Base-by-base conservation (phyloP, 1,284 basidiomycete genomes). In the Rhodotorula mucilaginosa region DNA sequence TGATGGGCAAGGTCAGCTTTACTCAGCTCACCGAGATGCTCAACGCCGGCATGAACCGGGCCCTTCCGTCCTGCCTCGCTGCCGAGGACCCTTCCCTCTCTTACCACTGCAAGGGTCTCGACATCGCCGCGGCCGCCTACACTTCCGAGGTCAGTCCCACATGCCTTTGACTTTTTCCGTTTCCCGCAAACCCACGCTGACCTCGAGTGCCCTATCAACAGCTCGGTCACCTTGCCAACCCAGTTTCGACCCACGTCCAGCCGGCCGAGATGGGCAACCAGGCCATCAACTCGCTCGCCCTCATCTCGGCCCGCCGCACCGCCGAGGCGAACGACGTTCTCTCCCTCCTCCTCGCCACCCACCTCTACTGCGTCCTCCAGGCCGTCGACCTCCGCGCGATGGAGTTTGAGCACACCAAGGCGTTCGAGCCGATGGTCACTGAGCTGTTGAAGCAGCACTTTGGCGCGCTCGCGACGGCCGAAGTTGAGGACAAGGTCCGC, bases 191-290 rank as follows among this genome's bases (percentile, higher is more conserved):
- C 15, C 2, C 6, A 2, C 2, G 7, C 52, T 61, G 56, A 60
- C 62, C 12, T 31, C 15, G 4, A 5, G 10, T 44, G n/a, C 34
- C 16, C 23, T 23, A 15, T 13, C 18, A 6, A 19, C 54, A 70
- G 81, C 85, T 94, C 46, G 91, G 91, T 26, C 89, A 86, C 80
- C 86, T 93, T 26, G 91, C 91, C 5, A 89, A 87, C 79, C 91
- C 92, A 0, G 91, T 94, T 1, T 89, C 89, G 16, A 66, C 67
- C 21, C 51, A 54, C 47, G 87, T 92, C 46, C 90, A 93, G 78
- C 89, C 88, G 5, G 90, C 90, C 0, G 91, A 92, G 81, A 90
- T 65, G 74, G 90, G 92, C 78, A 93, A 93, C 78, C 91, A 92
- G 91, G 71, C 62, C 16, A 70, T 61, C 73, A 91, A 90, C 80